Base-by-base conservation (phyloP, 192 early-diverging fungal genomes). In the Radiomyces spectabilis region DNA sequence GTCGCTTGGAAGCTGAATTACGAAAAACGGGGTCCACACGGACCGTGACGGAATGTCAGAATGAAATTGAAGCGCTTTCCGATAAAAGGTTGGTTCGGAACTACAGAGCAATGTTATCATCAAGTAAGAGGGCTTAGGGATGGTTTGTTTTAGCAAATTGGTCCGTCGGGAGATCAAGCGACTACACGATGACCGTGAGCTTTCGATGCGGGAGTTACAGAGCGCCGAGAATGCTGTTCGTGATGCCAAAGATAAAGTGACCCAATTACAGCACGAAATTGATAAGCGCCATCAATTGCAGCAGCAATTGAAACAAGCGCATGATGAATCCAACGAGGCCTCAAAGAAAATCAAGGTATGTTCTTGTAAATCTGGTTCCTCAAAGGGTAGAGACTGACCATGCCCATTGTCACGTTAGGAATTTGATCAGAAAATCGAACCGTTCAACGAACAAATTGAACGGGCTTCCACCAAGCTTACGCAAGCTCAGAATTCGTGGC, bases 1-100 rank as follows among this genome's bases (percentile, higher is more conserved):
- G 55, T 22, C n/a, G 48, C 0, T 21, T 86, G 32, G 61, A 79
- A 32, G 53, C 56, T 0, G 70, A 82, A 7, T 61, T 86, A 37
- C 62, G 65, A 15, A 50, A 40, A 3, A 60, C 83, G 1, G 85
- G 84, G 0, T 85, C 85, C 1, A 73, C 69, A 10, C 81, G 80
- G 54, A 88, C 86, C 4, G 52, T 79, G 19, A 80, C 83, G 3
- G 85, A 93, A 22, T 71, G 81, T 30, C 83, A 86, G 57, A 61
- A 55, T 8, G 84, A 90, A 39, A 61, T 82, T 7, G 71, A 74
- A 3, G 33, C 41, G 1, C 52, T 81, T 5, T 72, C 77, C 32
- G 51, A 61, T 18, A 72, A 77, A 65, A 68, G 72, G 60, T 72
- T 64, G 29, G 30, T n/a, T n/a, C n/a, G n/a, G n/a, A n/a, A n/a